Conservation (phyloP, 2,329 filamentous ascomycete genomes). For the Waltergamsia citrina region DNA sequence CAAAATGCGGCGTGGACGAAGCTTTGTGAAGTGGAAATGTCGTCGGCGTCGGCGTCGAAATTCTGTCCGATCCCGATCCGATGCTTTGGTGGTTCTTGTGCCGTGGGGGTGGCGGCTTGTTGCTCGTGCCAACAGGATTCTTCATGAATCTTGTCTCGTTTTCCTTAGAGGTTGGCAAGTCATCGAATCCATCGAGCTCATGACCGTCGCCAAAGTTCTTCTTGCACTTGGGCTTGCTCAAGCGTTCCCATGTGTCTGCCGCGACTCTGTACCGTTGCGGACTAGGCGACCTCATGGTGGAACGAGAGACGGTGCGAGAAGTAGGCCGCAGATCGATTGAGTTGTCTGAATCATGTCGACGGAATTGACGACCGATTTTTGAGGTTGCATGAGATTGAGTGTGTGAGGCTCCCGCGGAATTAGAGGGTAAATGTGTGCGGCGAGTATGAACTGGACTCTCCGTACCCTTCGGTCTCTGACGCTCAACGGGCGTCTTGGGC, state of each 20-base stretch:
- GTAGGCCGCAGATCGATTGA: slow-evolving; percentile 46
- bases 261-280: slow-evolving; percentile 36
- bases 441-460: slow-evolving; percentile 34
- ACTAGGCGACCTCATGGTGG: slow-evolving; percentile 50
- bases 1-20: slow-evolving; percentile 51
- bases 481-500: slow-evolving; percentile 65
- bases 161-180: slow-evolving; percentile 78
- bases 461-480: slow-evolving; percentile 32
- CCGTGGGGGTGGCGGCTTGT: slow-evolving; percentile 53
- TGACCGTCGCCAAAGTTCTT: slow-evolving; percentile 77
- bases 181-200: slow-evolving; percentile 89
- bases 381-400: slow-evolving; percentile 67
- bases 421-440: slow-evolving; percentile 61
- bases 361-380: slow-evolving; percentile 61
- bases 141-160: slow-evolving; percentile 77
- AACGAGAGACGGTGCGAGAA: slow-evolving; percentile 49
- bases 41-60: slow-evolving; percentile 29
- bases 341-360: slow-evolving; percentile 76
- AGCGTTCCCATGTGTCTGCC: slow-evolving; percentile 50
- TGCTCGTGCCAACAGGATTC: slow-evolving; percentile 61
- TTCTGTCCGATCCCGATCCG: slow-evolving; percentile 38
- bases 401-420: slow-evolving; percentile 66
- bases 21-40: slow-evolving; percentile 46
- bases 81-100: slow-evolving; percentile 48
- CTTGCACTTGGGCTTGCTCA: slow-evolving; percentile 56